phyloP scores from a whole-genome alignment of 345 rosid genomes.

The Citrus sp. region DNA sequence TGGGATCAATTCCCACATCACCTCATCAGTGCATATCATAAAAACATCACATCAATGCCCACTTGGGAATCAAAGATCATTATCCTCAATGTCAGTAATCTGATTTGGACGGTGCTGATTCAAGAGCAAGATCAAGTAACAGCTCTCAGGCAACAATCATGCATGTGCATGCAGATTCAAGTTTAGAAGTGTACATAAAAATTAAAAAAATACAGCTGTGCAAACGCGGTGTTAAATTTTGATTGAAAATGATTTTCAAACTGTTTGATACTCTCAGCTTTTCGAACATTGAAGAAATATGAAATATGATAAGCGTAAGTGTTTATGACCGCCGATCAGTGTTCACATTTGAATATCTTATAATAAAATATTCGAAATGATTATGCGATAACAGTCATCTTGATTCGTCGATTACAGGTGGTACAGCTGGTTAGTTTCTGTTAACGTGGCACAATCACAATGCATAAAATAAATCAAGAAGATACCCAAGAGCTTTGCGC shows the following conservation, averaged over 20 bases:
- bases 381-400: neutral
- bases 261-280: neutral
- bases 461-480: neutral
- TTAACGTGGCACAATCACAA: neutral
- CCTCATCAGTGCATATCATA: neutral
- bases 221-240: neutral
- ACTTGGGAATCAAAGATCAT: neutral
- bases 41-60: neutral
- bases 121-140: neutral
- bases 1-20: neutral
- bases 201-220: neutral
- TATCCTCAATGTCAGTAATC: neutral
- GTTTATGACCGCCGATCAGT: neutral
- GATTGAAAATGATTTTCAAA: neutral
- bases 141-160: neutral
- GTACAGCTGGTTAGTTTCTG: constrained; percentile 8
- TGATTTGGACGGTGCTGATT: neutral
- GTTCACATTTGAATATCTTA: neutral
- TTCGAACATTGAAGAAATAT: neutral
- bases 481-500: neutral
- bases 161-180: neutral
- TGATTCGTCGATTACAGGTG: neutral
- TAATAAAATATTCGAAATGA: neutral
- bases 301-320: neutral
- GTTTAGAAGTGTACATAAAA: neutral